Evolutionary conservation across 441 rosid genomes (phyloP), one percentile per base, ranked within the genome.

Genomic region (Cnidoscolus chayamansa): DNA sequence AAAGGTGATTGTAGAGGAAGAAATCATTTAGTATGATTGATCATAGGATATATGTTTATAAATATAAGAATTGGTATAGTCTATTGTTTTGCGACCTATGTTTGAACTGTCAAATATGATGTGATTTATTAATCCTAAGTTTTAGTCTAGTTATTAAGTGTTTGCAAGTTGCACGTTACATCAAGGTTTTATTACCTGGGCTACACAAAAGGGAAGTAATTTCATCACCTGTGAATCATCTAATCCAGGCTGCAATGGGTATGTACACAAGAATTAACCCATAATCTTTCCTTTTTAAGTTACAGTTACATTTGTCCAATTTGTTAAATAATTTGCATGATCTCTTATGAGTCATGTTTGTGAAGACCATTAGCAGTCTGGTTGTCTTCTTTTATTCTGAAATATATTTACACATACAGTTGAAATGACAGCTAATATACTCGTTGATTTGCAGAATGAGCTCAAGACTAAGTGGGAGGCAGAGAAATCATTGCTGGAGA

Each of bases 381-480:
- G 49, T 70, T 10, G 47, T 30, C 6, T 25, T 25, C 49, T 70
- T 11, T 43, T 47, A 1, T 12, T 11, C 16, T 49, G 56, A 48
- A 48, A 31, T 31, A 48, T 17, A 30, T 16, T 30, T 7, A 47
- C 47, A 2, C 20, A 1, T 40, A 7, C 25, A 31, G 16, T 68
- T 68, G 54, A 61, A 57, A 13, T 61, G 37, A 50, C n/a, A 10
- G 81, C 8, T 15, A 16, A 20, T 48, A 30, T 77, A 71, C 43
- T 49, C 63, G 68, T 31, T 63, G 45, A 67, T 71, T 71, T 70
- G 67, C 87, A 96, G 99, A 76, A 79, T 31, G 92, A 88, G 68
- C 82, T 89, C 73, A 86, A 80, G 79, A 84, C 82, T 47, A 96
- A 86, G 71, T 91, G 96, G 97, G 83, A 76, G 68, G 84, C 47